Percentiles rank a stretch among this genome's conserved stretches.
phyloP scores from a whole-genome alignment of 2,329 filamentous ascomycete genomes.

The Penicillium psychrosexuale region DNA sequence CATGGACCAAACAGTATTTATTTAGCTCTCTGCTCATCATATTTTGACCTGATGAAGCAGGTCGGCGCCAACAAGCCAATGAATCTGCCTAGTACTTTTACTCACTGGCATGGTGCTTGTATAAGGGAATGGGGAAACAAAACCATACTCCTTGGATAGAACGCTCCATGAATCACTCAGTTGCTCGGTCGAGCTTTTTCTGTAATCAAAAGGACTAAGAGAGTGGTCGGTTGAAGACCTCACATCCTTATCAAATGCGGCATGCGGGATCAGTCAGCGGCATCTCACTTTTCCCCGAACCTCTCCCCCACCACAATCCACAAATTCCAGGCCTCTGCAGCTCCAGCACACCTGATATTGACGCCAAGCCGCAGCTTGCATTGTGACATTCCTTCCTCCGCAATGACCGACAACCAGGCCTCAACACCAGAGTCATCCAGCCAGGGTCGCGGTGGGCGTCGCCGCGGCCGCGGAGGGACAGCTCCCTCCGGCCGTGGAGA shows the following conservation, averaged over 20 bases:
- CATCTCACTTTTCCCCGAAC: slow-evolving; percentile 17
- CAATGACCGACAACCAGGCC: slow-evolving; percentile 33
- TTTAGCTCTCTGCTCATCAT: background rate
- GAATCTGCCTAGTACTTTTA: background rate
- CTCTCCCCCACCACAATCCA: slow-evolving; percentile 16
- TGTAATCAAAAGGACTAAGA: background rate
- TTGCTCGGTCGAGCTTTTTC: background rate
- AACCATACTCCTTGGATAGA: background rate
- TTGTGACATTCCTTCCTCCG: slow-evolving; percentile 5
- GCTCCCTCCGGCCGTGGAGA: slow-evolving; percentile 30
- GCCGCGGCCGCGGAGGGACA: slow-evolving; percentile 41
- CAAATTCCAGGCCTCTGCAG: slow-evolving; percentile 7
- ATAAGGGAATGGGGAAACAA: background rate
- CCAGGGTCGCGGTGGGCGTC: slow-evolving; percentile 44
- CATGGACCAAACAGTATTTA: background rate
- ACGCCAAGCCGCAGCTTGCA: slow-evolving; percentile 3
- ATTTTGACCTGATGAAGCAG: background rate
- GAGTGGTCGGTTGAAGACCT: background rate
- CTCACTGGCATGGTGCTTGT: background rate
- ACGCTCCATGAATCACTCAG: background rate
- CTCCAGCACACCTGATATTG: slow-evolving; percentile 11
- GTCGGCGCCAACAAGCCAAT: background rate
- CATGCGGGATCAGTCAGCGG: slow-evolving; percentile 24
- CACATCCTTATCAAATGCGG: slow-evolving; percentile 4
- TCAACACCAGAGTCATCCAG: slow-evolving; percentile 30